phyloP scores from a whole-genome alignment of 2,329 filamentous ascomycete species.

The Colletotrichum acutatum region DNA sequence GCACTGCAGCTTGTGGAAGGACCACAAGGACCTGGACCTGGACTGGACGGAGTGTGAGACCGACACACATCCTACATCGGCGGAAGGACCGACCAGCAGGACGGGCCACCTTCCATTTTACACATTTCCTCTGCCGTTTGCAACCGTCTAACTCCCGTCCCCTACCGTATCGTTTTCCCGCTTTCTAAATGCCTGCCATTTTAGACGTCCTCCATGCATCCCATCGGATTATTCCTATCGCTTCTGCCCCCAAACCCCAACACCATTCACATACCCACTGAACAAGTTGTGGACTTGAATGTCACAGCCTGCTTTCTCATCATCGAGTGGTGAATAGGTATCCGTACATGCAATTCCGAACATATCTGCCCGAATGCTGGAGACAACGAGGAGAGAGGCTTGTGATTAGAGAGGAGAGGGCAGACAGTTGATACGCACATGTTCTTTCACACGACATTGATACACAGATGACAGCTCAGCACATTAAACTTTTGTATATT shows the following conservation, averaged over 20 bases:
- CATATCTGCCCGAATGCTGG: background rate
- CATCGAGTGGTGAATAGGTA: background rate
- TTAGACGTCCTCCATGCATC: background rate
- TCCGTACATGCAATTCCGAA: too few species aligned
- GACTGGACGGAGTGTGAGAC: background rate
- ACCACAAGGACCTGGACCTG: background rate
- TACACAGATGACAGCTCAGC: background rate
- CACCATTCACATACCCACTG: background rate
- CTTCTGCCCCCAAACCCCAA: constrained; percentile 1
- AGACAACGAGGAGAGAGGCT: background rate
- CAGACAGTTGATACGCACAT: background rate
- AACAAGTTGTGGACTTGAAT: background rate
- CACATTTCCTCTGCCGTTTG: background rate
- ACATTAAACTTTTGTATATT: constrained; percentile 11
- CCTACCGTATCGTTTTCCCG: background rate
- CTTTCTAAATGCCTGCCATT: background rate
- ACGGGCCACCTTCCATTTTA: background rate
- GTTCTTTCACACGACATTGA: background rate
- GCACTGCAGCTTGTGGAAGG: constrained; percentile 7
- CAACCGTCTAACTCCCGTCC: background rate
- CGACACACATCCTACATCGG: background rate
- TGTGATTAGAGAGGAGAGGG: background rate
- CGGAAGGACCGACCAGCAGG: background rate
- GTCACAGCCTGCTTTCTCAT: background rate
- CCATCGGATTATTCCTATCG: background rate